Evolutionary conservation across 148 eudicot species (phyloP), one percentile per base, ranked within the genome.

Genomic region (Fallopia convolvulus): DNA sequence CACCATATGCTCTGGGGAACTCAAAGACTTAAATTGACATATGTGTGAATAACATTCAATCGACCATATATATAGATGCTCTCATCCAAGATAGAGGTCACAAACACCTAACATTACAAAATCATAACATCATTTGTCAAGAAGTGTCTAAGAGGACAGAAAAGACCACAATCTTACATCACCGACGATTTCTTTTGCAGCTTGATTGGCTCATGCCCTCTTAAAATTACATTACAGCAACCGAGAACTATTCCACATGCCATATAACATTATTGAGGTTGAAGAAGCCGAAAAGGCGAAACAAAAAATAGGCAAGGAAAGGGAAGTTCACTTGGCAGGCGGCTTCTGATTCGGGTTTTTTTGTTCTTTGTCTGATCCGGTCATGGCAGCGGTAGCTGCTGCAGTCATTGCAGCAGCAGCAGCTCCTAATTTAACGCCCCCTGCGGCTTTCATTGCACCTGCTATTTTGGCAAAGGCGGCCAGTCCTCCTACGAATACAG

Each of bases 351-450:
- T 75, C 74, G 86, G 52, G 70, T 87, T 86, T 13, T 83, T 83
- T 46, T 85, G 81, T 39, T 92, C 95, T 79, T 89, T 86, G 52
- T 88, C 91, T 52, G 91, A 71, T 41, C 94, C 91, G 0, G 97
- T 66, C 61, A 90, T 77, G 52, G 98, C 89, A n/a, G 97, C 95
- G 49, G 86, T 85, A 53, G 97, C 98, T 9, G 98, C 97, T 63
- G 94, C 98, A 17, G 93, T 85, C 93, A 90, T 83, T 72, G 98
- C 98, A 18, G 88, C 93, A 2, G 94, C 92, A 17, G 98, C 98
- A 26, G 93, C 97, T 80, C 98, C 97, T 14, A 94, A 2, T 80
- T 94, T 92, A 8, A 41, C 94, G 75, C 97, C 97, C 32, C 97
- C 95, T 8, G 95, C 97, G 73, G 98, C 98, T 81, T 94, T 94